Evolutionary conservation across 1,284 basidiomycete genomes (phyloP).

Genomic region (Fistulina hepatica): DNA sequence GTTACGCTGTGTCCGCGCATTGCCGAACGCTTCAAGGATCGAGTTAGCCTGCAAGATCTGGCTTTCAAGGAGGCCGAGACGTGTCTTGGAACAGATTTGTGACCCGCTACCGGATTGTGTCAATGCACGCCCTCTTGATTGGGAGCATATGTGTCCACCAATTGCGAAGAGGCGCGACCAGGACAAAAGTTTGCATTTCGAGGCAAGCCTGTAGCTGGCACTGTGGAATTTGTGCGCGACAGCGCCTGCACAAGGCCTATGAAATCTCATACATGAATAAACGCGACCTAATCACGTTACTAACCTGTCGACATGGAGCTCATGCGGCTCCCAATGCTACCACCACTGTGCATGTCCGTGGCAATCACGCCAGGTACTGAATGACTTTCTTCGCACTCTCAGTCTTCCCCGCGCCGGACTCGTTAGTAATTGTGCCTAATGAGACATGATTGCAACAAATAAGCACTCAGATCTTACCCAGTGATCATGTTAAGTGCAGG

Average conservation of each 20-base stretch:
- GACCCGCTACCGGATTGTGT: slow-evolving; percentile 34
- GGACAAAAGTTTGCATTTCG: slow-evolving; percentile 40
- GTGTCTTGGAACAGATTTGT: slow-evolving; percentile 46
- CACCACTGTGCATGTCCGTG: slow-evolving; percentile 57
- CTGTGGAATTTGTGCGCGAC: slow-evolving; percentile 36
- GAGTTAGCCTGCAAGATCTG: slow-evolving; percentile 99
- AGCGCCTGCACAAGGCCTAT: slow-evolving; percentile 56
- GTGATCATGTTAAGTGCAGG: too few species aligned
- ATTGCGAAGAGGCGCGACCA: slow-evolving; percentile 31
- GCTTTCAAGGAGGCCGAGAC: slow-evolving; percentile 84
- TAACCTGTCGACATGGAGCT: too few species aligned
- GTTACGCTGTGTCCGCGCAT: slow-evolving; percentile 97
- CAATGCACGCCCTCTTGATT: slow-evolving; percentile 31
- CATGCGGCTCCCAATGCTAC: slow-evolving; percentile 44
- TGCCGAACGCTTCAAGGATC: slow-evolving; percentile 96
- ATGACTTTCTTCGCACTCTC: slow-evolving; percentile 99
- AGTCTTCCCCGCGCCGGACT: slow-evolving; percentile 98
- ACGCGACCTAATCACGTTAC: too few species aligned
- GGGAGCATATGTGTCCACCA: too few species aligned
- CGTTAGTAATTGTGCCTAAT: slow-evolving; percentile 58
- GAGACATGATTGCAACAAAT: slow-evolving; percentile 6
- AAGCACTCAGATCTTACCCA: too few species aligned
- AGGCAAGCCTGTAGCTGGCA: slow-evolving; percentile 51
- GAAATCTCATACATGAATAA: too few species aligned
- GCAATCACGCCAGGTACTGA: slow-evolving; percentile 99